phyloP scores from a whole-genome alignment of 2,329 filamentous ascomycete genomes.

The Plenodomus tracheiphilus region DNA sequence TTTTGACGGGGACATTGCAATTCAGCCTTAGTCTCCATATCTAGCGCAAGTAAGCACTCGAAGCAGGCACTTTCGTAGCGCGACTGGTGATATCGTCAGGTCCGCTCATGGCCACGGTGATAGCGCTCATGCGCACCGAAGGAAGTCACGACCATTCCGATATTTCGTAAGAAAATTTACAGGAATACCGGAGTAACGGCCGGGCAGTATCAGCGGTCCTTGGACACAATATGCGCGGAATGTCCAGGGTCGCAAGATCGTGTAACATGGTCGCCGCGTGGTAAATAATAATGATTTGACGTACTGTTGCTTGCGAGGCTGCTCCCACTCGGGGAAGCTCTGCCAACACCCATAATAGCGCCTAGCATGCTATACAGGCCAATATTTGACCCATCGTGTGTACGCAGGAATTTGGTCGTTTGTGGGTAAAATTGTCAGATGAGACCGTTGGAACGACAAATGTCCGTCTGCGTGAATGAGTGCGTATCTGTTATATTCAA shows the following conservation, averaged over 20 bases:
- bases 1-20: not conserved
- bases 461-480: not conserved
- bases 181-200: not conserved
- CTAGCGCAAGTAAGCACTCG: not conserved
- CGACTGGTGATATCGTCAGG: not conserved
- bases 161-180: not conserved
- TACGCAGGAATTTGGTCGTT: not conserved
- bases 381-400: conserved; percentile 25
- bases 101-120: not conserved
- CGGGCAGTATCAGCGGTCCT: not conserved
- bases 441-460: not conserved
- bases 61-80: not conserved
- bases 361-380: conserved; percentile 13
- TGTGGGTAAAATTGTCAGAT: not conserved
- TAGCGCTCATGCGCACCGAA: not conserved
- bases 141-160: not conserved
- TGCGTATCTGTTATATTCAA: not conserved
- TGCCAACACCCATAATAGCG: conserved; percentile 14
- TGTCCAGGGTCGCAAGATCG: not conserved
- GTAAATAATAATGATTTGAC: conserved; percentile 2
- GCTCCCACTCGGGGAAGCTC: conserved; percentile 8
- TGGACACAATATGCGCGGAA: not conserved
- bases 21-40: not conserved
- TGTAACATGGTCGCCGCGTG: not conserved
- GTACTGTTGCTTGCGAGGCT: conserved; percentile 12